Percentiles rank a stretch among this genome's conserved stretches.
These are phyloP conservation scores for Candida sojae DNA, from an alignment of 1,139 yeast species.

Conservation along the genomic window DNA sequence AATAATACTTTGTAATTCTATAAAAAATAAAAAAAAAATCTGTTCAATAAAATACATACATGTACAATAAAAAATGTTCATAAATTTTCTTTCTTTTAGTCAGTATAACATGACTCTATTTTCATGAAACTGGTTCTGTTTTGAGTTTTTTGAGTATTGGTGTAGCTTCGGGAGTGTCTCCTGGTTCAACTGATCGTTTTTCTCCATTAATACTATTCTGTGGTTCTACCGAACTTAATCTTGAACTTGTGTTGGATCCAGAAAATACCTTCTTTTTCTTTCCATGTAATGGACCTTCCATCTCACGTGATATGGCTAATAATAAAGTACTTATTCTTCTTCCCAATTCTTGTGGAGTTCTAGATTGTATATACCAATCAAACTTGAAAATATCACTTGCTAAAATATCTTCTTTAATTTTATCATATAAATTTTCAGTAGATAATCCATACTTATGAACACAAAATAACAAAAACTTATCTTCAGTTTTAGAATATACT, in stretches of 20 bases:
- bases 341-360: constrained; percentile 82
- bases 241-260: constrained; percentile 29
- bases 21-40: neutral
- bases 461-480: constrained; percentile 72
- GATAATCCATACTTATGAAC: constrained; percentile 79
- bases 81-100: too few species aligned
- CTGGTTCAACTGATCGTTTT: constrained; percentile 2
- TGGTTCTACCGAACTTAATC: constrained; percentile 40
- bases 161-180: constrained; percentile 1
- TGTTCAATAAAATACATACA: too few species aligned
- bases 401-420: constrained; percentile 73
- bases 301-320: constrained; percentile 76
- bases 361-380: constrained; percentile 86
- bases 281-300: constrained; percentile 62
- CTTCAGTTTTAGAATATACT: constrained; percentile 83
- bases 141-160: constrained; percentile 1
- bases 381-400: constrained; percentile 76
- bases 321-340: constrained; percentile 81
- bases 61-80: too few species aligned
- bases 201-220: constrained; percentile 11
- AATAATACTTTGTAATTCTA: constrained; percentile 1
- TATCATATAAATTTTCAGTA: constrained; percentile 69
- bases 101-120: neutral
- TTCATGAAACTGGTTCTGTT: neutral
- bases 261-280: constrained; percentile 30